Evolutionary conservation across 2,329 filamentous ascomycete species (phyloP), one percentile per base, ranked within the genome.

Genomic region (Cercospora zeae-maydis): DNA sequence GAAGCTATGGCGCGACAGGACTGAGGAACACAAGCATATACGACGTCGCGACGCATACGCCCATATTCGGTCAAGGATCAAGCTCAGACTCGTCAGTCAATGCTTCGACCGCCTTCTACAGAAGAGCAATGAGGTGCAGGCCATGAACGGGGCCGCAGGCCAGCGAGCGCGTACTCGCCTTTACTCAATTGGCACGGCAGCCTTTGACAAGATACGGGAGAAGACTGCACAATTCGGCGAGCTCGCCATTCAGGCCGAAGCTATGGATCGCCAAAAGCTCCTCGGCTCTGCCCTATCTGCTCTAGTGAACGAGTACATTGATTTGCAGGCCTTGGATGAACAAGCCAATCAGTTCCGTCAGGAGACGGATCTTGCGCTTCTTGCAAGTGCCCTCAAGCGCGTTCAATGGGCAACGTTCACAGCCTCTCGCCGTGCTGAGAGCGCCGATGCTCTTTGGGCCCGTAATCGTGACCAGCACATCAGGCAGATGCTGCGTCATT

Each of bases 401-500:
- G 74, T 87, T n/a, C 84, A 83, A 58, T 82, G 86, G 74, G 80
- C 80, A 7, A 75, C 83, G 1, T 87, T 87, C 74, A 83, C 84
- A 42, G 75, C 84, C 4, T 77, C 78, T 24, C 80, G 80, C 57
- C 79, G 79, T 24, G 73, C 78, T 9, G 80, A 85, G 61, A 84
- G 79, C 42, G 83, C 84, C 0, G 76, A 81, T 36, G 82, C 83
- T 6, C 75, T 87, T 66, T 76, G 78, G 55, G 78, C 81, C 16
- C 76, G 84, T 16, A 84, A 82, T 64, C 77, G 82, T 37, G 78
- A 83, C 59, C 83, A 83, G 65, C 85, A 86, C 71, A 75, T 81
- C 30, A 78, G 82, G 61, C 79, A 79, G 31, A 83, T 86, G 77
- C 74, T 87, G 54, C 77, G 81, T 24, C 80, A 82, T 63, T 88